Evolutionary conservation across 331 rosid species (phyloP).

Genomic region (Phaseolus coccineus): DNA sequence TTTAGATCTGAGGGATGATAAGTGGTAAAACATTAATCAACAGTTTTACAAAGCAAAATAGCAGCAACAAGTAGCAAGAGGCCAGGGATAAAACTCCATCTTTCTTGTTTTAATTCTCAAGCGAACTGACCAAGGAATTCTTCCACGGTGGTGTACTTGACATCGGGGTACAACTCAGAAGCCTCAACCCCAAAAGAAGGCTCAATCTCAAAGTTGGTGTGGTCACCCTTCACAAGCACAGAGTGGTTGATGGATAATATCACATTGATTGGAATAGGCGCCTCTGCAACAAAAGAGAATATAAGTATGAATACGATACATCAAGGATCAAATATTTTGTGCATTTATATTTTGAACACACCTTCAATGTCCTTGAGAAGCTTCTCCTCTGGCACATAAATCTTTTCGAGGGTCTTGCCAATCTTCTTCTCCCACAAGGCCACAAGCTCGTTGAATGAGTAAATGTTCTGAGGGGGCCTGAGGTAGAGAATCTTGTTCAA

Average conservation of each 20-base stretch:
- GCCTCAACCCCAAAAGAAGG: conserved; percentile 88
- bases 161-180: conserved; percentile 78
- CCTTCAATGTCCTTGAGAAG: conserved; percentile 81
- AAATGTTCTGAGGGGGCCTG: conserved; percentile 69
- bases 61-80: conserved; percentile 15
- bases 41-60: conserved; percentile 5
- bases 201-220: conserved; percentile 79
- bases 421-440: conserved; percentile 93
- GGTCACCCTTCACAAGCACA: conserved; percentile 81
- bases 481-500: conserved; percentile 83
- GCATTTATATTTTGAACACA: conserved; percentile 1
- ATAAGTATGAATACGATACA: background rate
- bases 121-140: conserved; percentile 73
- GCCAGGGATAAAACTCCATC: background rate
- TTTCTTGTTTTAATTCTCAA: conserved; percentile 43
- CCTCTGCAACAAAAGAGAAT: conserved; percentile 53
- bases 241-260: conserved; percentile 68
- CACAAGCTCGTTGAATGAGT: conserved; percentile 81
- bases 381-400: conserved; percentile 70
- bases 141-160: conserved; percentile 80
- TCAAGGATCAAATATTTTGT: background rate
- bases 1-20: background rate
- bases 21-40: background rate
- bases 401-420: conserved; percentile 71
- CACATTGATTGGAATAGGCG: conserved; percentile 77